phyloP scores from a whole-genome alignment of 106 monocot species.

The Dendrobium chrysotoxum region DNA sequence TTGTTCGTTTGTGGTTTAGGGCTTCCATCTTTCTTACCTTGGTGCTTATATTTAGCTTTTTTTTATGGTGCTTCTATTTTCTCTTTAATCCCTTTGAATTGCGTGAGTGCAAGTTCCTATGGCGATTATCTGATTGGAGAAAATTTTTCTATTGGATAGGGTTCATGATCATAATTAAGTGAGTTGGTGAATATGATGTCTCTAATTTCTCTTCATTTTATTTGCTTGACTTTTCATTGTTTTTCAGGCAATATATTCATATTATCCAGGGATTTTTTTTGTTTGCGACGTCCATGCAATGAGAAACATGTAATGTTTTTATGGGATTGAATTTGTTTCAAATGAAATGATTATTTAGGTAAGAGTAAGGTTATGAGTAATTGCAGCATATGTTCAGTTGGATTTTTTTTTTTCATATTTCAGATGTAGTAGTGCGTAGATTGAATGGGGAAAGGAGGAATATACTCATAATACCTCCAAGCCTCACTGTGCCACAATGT shows the following conservation, averaged over 20 bases:
- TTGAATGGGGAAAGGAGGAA: not conserved
- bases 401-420: not conserved
- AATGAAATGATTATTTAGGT: not conserved
- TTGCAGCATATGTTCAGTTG: not conserved
- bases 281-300: not conserved
- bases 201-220: too few species aligned
- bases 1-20: not conserved
- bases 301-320: not conserved
- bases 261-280: not conserved
- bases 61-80: not conserved
- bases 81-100: not conserved
- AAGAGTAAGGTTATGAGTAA: not conserved
- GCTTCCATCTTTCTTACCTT: not conserved
- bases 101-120: not conserved
- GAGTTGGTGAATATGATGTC: not conserved
- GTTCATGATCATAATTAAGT: not conserved
- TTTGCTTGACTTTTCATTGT: not conserved
- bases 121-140: not conserved
- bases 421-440: not conserved
- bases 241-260: not conserved
- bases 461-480: not conserved
- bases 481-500: not conserved
- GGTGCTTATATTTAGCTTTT: not conserved
- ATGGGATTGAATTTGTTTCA: not conserved
- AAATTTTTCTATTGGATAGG: not conserved